These are phyloP conservation scores for Trametes sanguinea DNA, from an alignment of 768 basidiomycete species.

Conservation along the genomic window DNA sequence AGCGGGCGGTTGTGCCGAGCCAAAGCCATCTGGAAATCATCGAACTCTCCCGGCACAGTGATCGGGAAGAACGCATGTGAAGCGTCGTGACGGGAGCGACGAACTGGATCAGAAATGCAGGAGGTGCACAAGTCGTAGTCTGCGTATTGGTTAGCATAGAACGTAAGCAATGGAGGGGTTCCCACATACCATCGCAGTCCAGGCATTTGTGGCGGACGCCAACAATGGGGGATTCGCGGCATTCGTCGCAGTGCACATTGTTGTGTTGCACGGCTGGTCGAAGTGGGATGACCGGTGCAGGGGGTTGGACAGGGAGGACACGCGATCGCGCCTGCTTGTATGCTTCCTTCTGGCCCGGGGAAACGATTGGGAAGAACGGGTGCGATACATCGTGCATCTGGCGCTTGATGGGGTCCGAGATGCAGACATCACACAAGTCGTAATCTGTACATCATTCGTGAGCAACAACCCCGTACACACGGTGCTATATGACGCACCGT, in stretches of 20 bases:
- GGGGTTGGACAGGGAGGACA: not conserved
- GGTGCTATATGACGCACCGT: slow-evolving; percentile 27
- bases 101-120: slow-evolving; percentile 20
- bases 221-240: slow-evolving; percentile 47
- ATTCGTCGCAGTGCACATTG: slow-evolving; percentile 53
- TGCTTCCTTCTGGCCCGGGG: slow-evolving; percentile 7
- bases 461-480: not conserved
- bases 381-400: slow-evolving; percentile 22
- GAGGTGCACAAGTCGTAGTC: slow-evolving; percentile 29
- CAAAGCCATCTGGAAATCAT: not conserved
- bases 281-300: not conserved
- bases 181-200: slow-evolving; percentile 51
- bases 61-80: slow-evolving; percentile 29
- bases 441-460: slow-evolving; percentile 14
- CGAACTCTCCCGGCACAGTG: not conserved
- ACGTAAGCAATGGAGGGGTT: not conserved
- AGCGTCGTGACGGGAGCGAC: slow-evolving; percentile 14
- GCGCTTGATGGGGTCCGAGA: slow-evolving; percentile 10
- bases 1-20: slow-evolving; percentile 12
- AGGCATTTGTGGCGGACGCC: slow-evolving; percentile 79
- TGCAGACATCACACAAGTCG: slow-evolving; percentile 26
- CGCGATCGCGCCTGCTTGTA: slow-evolving; percentile 17
- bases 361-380: slow-evolving; percentile 27
- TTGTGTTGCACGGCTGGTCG: not conserved
- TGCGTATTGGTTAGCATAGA: not conserved